Percentiles rank a stretch among this genome's conserved stretches.
These are phyloP conservation scores for Knufia petricola DNA, from an alignment of 2,329 filamentous ascomycete genomes.

Conservation along the genomic window DNA sequence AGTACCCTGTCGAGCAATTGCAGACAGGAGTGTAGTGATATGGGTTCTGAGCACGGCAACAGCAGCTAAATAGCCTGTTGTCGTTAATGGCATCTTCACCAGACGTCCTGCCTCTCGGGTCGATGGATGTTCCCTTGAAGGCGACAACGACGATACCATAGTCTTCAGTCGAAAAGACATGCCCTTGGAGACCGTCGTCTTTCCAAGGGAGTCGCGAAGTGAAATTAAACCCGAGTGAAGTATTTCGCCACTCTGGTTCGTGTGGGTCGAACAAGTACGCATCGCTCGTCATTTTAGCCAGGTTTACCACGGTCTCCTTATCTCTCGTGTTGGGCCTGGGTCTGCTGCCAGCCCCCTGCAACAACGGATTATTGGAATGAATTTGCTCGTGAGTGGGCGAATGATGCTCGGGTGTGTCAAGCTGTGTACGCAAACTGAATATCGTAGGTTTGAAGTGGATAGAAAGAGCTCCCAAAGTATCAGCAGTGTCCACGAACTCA, in stretches of 20 bases:
- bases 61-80: constrained; percentile 20
- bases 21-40: constrained; percentile 17
- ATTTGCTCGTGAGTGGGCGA: background rate
- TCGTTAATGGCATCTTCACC: constrained; percentile 17
- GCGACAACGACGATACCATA: constrained; percentile 18
- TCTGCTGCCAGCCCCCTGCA: too few relatives aligned
- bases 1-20: constrained; percentile 15
- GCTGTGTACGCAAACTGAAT: background rate
- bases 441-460: background rate
- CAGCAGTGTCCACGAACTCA: background rate
- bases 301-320: constrained; percentile 19
- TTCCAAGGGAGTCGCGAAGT: constrained; percentile 18
- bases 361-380: too few relatives aligned
- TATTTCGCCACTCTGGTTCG: constrained; percentile 18
- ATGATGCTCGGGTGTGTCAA: background rate
- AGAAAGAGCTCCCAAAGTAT: background rate
- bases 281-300: constrained; percentile 19
- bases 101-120: constrained; percentile 12
- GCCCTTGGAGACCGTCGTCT: constrained; percentile 17
- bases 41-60: constrained; percentile 17
- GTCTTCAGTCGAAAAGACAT: constrained; percentile 16
- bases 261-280: constrained; percentile 15
- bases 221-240: constrained; percentile 17
- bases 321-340: constrained; percentile 21
- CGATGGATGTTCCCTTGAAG: constrained; percentile 19